Conservation (phyloP, 73 alveolate species). For the Paramecium sexaurelia region DNA sequence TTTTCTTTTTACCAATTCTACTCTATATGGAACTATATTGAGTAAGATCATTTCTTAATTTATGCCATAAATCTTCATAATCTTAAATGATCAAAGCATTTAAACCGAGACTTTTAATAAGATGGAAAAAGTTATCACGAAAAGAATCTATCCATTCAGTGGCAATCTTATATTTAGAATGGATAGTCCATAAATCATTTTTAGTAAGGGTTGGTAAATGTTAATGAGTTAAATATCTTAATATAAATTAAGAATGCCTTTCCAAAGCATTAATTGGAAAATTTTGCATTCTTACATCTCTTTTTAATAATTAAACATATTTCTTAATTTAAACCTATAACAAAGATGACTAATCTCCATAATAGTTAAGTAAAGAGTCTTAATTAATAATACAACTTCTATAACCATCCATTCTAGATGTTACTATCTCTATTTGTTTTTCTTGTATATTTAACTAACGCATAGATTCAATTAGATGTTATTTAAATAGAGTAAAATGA, state of each 20-base stretch:
- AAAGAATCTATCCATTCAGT: constrained; percentile 43
- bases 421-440: constrained; percentile 21
- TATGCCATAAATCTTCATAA: constrained; percentile 27
- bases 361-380: constrained; percentile 13
- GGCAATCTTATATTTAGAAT: not conserved
- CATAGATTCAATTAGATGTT: constrained; percentile 27
- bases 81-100: not conserved
- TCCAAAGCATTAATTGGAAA: not conserved
- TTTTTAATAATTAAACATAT: not conserved
- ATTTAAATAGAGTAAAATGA: constrained; percentile 35
- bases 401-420: constrained; percentile 57
- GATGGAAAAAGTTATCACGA: constrained; percentile 2
- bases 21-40: not conserved
- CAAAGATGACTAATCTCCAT: not conserved
- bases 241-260: not conserved
- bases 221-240: not conserved
- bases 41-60: not conserved
- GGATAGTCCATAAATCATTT: not conserved
- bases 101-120: not conserved
- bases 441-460: not conserved
- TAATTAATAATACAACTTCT: constrained; percentile 25
- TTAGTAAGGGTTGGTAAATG: constrained; percentile 7
- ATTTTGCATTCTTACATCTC: not conserved
- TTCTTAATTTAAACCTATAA: not conserved
- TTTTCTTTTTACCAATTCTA: not conserved